These are phyloP conservation scores for Canavalia ensiformis DNA, from an alignment of 306 rosid genomes.

Conservation along the genomic window DNA sequence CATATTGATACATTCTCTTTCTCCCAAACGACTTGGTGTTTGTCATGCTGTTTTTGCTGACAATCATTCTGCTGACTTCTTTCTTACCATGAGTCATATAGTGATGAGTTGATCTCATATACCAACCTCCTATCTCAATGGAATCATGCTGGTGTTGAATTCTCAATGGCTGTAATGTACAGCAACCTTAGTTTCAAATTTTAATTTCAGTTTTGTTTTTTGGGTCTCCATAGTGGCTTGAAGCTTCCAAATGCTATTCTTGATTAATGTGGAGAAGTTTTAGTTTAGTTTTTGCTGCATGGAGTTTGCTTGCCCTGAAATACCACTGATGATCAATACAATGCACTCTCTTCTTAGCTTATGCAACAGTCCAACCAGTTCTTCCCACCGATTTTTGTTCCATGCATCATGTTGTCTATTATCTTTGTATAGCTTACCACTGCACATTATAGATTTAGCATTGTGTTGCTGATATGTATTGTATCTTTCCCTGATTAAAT, in stretches of 20 bases:
- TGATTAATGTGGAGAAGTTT: background rate
- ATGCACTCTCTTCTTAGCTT: background rate
- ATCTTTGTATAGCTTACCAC: background rate
- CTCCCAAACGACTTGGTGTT: too few relatives aligned
- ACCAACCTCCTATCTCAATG: too few relatives aligned
- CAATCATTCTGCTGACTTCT: too few relatives aligned
- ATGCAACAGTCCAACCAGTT: background rate
- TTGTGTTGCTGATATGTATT: constrained; percentile 27
- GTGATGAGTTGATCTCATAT: too few relatives aligned
- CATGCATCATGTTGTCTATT: constrained; percentile 12
- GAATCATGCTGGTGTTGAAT: too few relatives aligned
- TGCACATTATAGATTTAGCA: constrained; percentile 27
- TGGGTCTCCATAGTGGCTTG: too few relatives aligned
- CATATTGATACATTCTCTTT: too few relatives aligned
- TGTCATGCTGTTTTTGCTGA: too few relatives aligned
- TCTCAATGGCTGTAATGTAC: background rate
- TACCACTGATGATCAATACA: background rate
- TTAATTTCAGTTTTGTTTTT: background rate
- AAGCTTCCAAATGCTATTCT: background rate
- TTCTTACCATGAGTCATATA: too few relatives aligned
- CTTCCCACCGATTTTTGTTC: background rate
- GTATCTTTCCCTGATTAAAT: constrained; percentile 19
- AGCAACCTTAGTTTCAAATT: background rate
- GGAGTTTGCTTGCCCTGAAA: background rate
- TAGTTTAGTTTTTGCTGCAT: background rate